A percentile compares a stretch with the other conserved stretches of the same genome.
Evolutionary conservation across 768 basidiomycete species (phyloP).

Genomic region (Albatrellus ellisii): DNA sequence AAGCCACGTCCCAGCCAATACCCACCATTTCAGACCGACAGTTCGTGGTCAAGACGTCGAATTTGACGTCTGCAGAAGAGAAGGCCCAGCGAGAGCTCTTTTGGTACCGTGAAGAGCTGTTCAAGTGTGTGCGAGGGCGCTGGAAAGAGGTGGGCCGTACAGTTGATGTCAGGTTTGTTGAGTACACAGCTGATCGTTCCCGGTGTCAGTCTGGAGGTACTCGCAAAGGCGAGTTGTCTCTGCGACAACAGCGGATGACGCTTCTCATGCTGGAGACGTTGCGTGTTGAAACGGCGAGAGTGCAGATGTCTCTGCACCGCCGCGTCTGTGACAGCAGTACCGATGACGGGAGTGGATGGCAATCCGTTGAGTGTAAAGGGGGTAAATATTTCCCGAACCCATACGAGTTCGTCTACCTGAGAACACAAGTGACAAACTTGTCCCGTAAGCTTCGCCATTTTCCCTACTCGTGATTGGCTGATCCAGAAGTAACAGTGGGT

Average conservation of each 20-base stretch:
- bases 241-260: conserved; percentile 70
- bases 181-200: too few species aligned
- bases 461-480: not conserved
- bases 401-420: conserved; percentile 53
- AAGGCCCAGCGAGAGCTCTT: conserved; percentile 68
- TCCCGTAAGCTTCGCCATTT: conserved; percentile 35
- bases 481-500: conserved; percentile 27
- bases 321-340: too few species aligned
- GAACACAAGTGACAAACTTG: conserved; percentile 45
- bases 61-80: conserved; percentile 44
- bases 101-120: conserved; percentile 90
- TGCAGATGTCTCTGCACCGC: conserved; percentile 28
- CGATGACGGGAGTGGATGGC: conserved; percentile 5
- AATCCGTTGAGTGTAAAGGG: conserved; percentile 18
- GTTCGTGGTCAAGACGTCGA: conserved; percentile 75
- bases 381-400: conserved; percentile 38
- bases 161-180: not conserved
- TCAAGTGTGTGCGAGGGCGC: conserved; percentile 49
- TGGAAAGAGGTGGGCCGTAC: conserved; percentile 72
- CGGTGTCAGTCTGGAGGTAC: conserved; percentile 55
- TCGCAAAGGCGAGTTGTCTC: conserved; percentile 62
- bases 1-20: conserved; percentile 49
- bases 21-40: conserved; percentile 83
- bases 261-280: conserved; percentile 68
- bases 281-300: conserved; percentile 48